Evolutionary conservation across 2,329 filamentous ascomycete species (phyloP), one percentile per base, ranked within the genome.

Genomic region (Talaromyces islandicus): DNA sequence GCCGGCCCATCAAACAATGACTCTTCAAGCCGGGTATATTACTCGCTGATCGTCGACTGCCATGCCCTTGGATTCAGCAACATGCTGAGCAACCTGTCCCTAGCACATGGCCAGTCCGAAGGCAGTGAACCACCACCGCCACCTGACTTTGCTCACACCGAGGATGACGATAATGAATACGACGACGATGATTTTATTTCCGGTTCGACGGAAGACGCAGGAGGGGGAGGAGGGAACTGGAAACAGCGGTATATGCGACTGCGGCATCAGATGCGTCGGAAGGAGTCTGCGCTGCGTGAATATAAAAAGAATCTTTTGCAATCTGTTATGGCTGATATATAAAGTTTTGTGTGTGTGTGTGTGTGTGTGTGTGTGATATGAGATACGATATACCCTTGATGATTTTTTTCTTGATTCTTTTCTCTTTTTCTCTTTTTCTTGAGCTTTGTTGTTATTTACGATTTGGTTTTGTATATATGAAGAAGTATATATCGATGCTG

Each of bases 261-360:
- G 21, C 71, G 71, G 14, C 68, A 69, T 32, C 73, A 77, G 57
- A 70, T 73, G 67, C 71, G 72, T 57, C 76, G 71, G 60, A 73
- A 71, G 50, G 75, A 77, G 12, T 67, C 69, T 14, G 67, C 73
- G 24, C 60, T 77, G 29, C 69, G 70, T 1, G 67, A 75, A 48
- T 77, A 77, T 57, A 77, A 76, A 59, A 74, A 75, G 35, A 76
- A 71, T 52, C 75, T 77, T 30, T 67, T 77, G 17, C 73, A 77
- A 63, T 75, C 73, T 17, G 75, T 77, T n/a, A 77, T 77, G 75
- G 70, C 71, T 43, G 73, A 76, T 59, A 70, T 75, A 35, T 76
- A 62, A 19, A 27, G 25, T 38, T 38, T 17, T 38, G 27, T 56
- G 25, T 27, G 25, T 27, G 25, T n/a, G n/a, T n/a, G n/a, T n/a